These are phyloP conservation scores for Schizothecium vesticola DNA, from an alignment of 495 filamentous ascomycete species.

Conservation along the genomic window DNA sequence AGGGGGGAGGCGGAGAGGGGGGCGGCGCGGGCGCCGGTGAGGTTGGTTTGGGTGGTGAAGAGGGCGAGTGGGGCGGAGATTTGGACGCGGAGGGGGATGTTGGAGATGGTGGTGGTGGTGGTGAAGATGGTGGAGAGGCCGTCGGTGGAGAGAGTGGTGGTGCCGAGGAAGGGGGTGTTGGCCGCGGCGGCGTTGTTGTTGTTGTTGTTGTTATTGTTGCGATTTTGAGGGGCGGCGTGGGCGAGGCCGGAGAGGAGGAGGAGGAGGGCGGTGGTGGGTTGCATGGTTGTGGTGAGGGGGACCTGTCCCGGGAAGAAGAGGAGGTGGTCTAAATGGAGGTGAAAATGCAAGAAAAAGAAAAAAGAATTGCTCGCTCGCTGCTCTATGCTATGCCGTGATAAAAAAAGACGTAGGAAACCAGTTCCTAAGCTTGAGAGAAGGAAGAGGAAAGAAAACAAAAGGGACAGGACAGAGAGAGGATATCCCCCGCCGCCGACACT, in stretches of 20 bases:
- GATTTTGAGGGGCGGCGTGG: background rate
- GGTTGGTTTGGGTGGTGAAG: constrained; percentile 37
- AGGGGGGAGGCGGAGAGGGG: constrained; percentile 30
- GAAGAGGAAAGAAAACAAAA: background rate
- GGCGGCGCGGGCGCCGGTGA: constrained; percentile 30
- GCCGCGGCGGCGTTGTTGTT: background rate
- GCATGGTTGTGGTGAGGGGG: background rate
- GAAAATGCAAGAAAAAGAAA: background rate
- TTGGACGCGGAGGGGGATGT: constrained; percentile 41
- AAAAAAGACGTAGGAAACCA: background rate
- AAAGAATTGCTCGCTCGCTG: background rate
- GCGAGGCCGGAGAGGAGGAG: background rate
- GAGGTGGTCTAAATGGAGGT: background rate
- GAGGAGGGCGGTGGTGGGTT: background rate
- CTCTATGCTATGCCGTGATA: background rate
- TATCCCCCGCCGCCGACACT: background rate
- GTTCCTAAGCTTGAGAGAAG: background rate
- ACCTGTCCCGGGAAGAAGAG: background rate
- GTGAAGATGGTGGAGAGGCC: background rate
- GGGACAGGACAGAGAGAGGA: background rate
- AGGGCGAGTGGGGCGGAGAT: constrained; percentile 42
- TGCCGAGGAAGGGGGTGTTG: background rate
- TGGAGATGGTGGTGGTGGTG: background rate
- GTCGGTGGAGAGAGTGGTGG: background rate
- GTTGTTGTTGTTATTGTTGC: background rate